Percentiles rank a stretch among this genome's conserved stretches.
Evolutionary conservation across 169 alveolate species (phyloP).

Genomic region (Cryptosporidium viatorum): DNA sequence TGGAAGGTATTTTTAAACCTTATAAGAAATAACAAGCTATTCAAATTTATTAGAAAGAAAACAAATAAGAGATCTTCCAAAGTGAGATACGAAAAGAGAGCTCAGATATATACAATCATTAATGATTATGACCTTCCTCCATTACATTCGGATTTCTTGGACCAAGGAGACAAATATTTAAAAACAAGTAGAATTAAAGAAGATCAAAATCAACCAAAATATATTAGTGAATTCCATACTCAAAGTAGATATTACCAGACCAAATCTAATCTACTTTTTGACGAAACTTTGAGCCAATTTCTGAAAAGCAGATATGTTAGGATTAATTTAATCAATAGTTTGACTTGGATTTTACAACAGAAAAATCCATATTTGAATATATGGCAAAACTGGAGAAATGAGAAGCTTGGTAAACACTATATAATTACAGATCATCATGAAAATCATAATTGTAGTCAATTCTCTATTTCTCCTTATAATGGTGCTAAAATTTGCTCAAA

Average conservation of each 20-base stretch:
- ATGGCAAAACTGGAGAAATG: conserved; percentile 36
- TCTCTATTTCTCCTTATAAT: conserved; percentile 16
- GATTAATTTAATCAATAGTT: conserved; percentile 1
- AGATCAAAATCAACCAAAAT: not conserved
- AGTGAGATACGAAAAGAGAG: not conserved
- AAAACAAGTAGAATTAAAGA: not conserved
- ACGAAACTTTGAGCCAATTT: conserved; percentile 9
- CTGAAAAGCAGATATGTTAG: conserved; percentile 18
- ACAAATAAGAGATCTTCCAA: not conserved
- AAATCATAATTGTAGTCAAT: not conserved
- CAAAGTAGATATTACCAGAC: not conserved
- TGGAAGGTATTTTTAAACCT: not conserved
- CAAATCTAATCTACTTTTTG: conserved; percentile 36
- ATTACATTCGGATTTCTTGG: not conserved
- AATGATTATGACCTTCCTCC: not conserved
- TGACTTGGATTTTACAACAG: conserved; percentile 55
- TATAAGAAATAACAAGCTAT: not conserved
- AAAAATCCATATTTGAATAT: not conserved
- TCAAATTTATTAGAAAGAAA: not conserved
- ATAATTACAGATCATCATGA: not conserved
- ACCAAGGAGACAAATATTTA: not conserved
- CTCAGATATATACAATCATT: not conserved
- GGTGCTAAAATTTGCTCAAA: conserved; percentile 1
- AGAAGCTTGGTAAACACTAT: conserved; percentile 12
- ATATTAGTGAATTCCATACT: not conserved